Evolutionary conservation across 495 filamentous ascomycete genomes (phyloP).

Genomic region (Penicillium cinerascens): DNA sequence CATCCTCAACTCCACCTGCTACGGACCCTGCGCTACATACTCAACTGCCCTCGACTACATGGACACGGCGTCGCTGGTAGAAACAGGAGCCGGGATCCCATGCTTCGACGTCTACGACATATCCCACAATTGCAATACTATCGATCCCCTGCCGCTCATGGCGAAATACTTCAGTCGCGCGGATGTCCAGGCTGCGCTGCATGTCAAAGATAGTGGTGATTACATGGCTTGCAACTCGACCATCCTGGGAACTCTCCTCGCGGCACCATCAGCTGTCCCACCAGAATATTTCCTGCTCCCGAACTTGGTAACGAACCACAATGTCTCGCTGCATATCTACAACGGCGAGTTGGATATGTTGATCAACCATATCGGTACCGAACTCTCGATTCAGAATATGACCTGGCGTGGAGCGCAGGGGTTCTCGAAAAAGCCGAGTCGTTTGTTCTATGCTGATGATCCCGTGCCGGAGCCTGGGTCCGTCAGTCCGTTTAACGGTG

Average conservation of each 20-base stretch:
- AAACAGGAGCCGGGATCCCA: conserved; percentile 6
- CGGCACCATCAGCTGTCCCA: conserved; percentile 13
- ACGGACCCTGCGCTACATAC: conserved; percentile 37
- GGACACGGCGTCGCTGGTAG: conserved; percentile 8
- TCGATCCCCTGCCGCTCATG: conserved; percentile 20
- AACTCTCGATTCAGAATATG: conserved; percentile 44
- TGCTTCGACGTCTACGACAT: conserved; percentile 41
- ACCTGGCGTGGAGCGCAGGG: conserved; percentile 33
- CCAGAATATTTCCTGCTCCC: conserved; percentile 36
- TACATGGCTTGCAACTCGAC: conserved; percentile 33
- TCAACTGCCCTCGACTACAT: conserved; percentile 36
- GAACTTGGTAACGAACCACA: conserved; percentile 28
- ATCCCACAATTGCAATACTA: conserved; percentile 28
- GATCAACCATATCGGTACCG: conserved; percentile 37
- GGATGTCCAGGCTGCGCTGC: conserved; percentile 35
- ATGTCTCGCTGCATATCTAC: conserved; percentile 37
- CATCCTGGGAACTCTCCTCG: conserved; percentile 23
- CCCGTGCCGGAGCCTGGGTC: conserved; percentile 12
- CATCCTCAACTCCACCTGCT: conserved; percentile 37
- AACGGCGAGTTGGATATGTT: conserved; percentile 41
- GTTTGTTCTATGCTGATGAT: conserved; percentile 24
- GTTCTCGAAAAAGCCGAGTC: conserved; percentile 18
- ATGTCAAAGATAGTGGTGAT: conserved; percentile 21
- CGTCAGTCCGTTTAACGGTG: too few relatives aligned
- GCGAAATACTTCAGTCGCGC: conserved; percentile 32